Evolutionary conservation across 2,329 filamentous ascomycete species (phyloP).

Genomic region (Alternaria solani): DNA sequence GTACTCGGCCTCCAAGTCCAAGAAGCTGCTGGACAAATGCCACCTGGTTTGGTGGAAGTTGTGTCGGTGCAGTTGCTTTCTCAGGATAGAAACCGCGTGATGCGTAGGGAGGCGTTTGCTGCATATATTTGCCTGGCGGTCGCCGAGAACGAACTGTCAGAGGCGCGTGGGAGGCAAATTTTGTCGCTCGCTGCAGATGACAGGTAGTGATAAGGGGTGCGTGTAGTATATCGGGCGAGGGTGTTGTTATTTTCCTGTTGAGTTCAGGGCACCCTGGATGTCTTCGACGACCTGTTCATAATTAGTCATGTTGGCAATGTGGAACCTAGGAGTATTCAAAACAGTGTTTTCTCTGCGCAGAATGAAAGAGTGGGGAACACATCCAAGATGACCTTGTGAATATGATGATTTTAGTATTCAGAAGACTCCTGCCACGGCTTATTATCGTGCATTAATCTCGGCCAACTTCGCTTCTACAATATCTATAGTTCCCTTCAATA

Average conservation of each 20-base stretch:
- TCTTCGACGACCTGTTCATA: background rate
- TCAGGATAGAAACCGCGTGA: background rate
- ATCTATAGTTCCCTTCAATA: background rate
- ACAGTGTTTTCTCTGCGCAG: background rate
- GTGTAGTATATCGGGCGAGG: background rate
- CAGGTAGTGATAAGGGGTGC: background rate
- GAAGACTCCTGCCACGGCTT: background rate
- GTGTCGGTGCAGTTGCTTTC: constrained; percentile 1
- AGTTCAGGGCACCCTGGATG: background rate
- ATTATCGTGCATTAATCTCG: background rate
- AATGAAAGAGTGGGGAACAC: background rate
- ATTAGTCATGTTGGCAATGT: background rate
- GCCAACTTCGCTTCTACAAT: background rate
- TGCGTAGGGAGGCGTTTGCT: background rate
- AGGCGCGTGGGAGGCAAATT: background rate
- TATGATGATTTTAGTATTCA: background rate
- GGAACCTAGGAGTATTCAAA: background rate
- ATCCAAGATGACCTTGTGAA: background rate
- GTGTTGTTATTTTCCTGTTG: background rate
- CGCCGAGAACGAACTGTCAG: background rate
- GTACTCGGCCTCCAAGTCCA: constrained; percentile 3
- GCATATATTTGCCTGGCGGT: background rate
- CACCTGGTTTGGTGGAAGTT: background rate
- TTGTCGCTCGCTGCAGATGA: background rate
- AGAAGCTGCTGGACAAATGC: background rate